Evolutionary conservation across 805 yeast species (phyloP), one percentile per base, ranked within the genome.

Genomic region (Huiozyma naganishii): DNA sequence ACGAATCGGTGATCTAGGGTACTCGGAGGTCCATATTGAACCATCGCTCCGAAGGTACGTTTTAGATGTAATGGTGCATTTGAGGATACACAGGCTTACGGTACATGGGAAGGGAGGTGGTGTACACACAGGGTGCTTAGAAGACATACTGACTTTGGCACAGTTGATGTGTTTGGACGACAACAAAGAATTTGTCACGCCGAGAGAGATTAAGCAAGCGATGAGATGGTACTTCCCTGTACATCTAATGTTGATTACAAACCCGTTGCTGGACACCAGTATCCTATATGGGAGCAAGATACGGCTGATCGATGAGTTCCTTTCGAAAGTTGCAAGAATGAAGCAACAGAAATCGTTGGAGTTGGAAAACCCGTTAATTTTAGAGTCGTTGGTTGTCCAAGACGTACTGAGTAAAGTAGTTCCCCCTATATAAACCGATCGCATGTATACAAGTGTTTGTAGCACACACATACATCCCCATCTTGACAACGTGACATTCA

Each of bases 11-110:
- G 13, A 17, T 11, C 8, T n/a, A 6, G 28, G 10, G 3, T 35
- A 13, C 27, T 10, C 29, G 13, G 23, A 33, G 17, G 36, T 40
- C 13, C 40, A 46, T 42, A 13, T 49, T 9, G 44, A 44, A 29
- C 41, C 53, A 11, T 36, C 40, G 9, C 32, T 53, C 8, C 40
- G 37, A 36, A 64, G 79, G 7, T 80, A 79, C 51, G 70, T 77
- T 49, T 72, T 77, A 45, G 85, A 80, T 55, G 67, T 80, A 6
- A 63, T 76, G 33, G 67, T 79, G 2, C 77, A 71, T 53, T 46
- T 75, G 6, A 63, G 87, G 42, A 67, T 73, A 54, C 82, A 79
- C 51, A 55, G 84, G 41, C 67, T 78, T 50, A 70, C 76, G 10
- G 57, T 64, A 32, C 57, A 52, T 34, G 55, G 56, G 9, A 57